Conservation (phyloP, 2,329 filamentous ascomycete genomes). For the Pseudogymnoascus sp. region DNA sequence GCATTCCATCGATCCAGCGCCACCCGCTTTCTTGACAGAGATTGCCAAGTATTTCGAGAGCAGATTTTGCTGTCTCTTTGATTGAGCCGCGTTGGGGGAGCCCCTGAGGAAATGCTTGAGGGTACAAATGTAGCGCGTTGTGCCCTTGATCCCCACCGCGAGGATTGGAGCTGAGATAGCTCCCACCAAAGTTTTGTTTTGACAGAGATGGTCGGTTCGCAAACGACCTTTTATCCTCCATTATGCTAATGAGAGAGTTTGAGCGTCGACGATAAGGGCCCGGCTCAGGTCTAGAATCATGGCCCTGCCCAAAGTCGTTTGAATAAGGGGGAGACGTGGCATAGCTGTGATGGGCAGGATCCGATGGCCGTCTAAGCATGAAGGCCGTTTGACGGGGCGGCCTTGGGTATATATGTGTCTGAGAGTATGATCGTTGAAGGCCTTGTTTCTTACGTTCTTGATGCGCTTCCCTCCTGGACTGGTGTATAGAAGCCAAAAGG, state of each 20-base stretch:
- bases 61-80: conserved; percentile 46
- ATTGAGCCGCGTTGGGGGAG: background rate
- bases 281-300: background rate
- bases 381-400: conserved; percentile 28
- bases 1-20: conserved; percentile 88
- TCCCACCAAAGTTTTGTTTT: background rate
- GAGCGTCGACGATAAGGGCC: background rate
- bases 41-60: conserved; percentile 61
- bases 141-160: background rate
- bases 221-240: conserved; percentile 10
- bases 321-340: background rate
- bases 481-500: conserved; percentile 56
- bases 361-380: conserved; percentile 10
- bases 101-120: background rate
- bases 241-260: conserved; percentile 8
- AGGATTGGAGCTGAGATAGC: background rate
- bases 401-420: conserved; percentile 48
- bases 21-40: conserved; percentile 73
- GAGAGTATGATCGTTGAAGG: conserved; percentile 34
- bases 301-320: background rate
- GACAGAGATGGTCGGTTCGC: background rate
- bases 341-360: background rate
- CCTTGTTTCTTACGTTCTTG: conserved; percentile 30
- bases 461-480: conserved; percentile 42
- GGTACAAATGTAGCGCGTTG: background rate